Base-by-base conservation (phyloP, 805 yeast species). In the Wickerhamomyces queroliae region DNA sequence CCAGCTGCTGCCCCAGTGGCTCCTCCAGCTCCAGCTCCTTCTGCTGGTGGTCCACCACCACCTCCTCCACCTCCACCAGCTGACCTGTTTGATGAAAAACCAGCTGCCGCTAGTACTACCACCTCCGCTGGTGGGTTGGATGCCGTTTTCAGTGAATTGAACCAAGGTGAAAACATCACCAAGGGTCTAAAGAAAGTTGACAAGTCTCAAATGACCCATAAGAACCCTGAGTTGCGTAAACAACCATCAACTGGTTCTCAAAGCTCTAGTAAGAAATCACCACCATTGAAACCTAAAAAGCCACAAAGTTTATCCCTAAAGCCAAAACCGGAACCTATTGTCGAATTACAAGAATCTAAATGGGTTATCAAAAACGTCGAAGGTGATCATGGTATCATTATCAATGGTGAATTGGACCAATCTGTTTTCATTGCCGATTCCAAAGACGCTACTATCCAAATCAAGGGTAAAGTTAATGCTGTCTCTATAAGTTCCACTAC, bases 21-120 rank as follows among this genome's bases (percentile, higher is more conserved):
- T 2, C 89, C 95, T 5, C 89, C 6, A 6, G 90, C 95, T 5
- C 90, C 95, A 6, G 87, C 95, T 3, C 93, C 95, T n/a, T 84
- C 95, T 18, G 78, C 91, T 10, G 67, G 79, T 38, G 74, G 83
- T 31, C 81, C 80, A 52, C 40, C 76, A 3, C 86, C 90, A 7
- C 95, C 95, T 15, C 97, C 97, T 2, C 95, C 95, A 3, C 95
- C 95, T 4, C 95, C 96, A 9, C 91, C 95, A 21, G 80, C 95
- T 9, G 66, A 80, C 41, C 67, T 83, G 27, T 85, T 78, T 55
- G 58, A 48, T 31, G 78, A 74, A 42, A 57, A 54, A 2, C 37
- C 59, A 8, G 47, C 57, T 13, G 40, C 58, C 18, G 11, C 25
- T 23, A 11, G 25, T 23, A 11, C n/a, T 18, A n/a, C 19, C 17